A percentile compares a stretch with the other conserved stretches of the same genome.
Evolutionary conservation across 1,284 basidiomycete species (phyloP).

Genomic region (Trichosporon sp.): DNA sequence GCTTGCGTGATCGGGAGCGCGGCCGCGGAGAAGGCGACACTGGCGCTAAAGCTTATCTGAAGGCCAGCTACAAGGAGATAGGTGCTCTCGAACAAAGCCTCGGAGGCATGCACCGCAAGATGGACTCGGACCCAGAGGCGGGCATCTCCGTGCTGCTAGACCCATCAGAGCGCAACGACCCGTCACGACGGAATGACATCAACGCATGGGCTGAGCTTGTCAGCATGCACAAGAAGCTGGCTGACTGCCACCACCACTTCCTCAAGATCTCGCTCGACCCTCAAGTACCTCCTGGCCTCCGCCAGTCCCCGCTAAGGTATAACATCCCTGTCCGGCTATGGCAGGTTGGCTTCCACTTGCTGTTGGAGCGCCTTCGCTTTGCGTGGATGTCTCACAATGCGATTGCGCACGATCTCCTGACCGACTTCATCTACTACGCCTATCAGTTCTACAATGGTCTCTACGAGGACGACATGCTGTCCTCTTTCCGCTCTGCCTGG

Average conservation of each 20-base stretch:
- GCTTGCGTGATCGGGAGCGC: conserved; percentile 55
- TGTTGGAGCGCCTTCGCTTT: conserved; percentile 85
- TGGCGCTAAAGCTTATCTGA: conserved; percentile 55
- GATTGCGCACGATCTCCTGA: conserved; percentile 67
- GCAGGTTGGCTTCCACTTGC: conserved; percentile 85
- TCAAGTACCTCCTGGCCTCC: conserved; percentile 79
- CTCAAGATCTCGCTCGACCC: conserved; percentile 83
- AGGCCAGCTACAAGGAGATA: conserved; percentile 55
- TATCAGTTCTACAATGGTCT: conserved; percentile 92
- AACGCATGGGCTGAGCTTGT: conserved; percentile 55
- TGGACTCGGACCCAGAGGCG: conserved; percentile 52
- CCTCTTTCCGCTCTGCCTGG: conserved; percentile 78
- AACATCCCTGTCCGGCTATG: conserved; percentile 92
- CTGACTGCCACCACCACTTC: conserved; percentile 84
- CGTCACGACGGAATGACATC: conserved; percentile 39
- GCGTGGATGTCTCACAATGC: conserved; percentile 62
- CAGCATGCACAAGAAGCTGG: conserved; percentile 62
- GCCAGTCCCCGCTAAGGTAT: conserved; percentile 87
- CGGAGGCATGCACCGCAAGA: conserved; percentile 54
- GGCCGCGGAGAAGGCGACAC: conserved; percentile 54
- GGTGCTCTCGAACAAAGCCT: conserved; percentile 54
- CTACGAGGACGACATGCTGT: conserved; percentile 76
- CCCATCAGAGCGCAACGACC: conserved; percentile 23
- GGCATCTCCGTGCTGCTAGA: conserved; percentile 44
- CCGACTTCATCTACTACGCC: conserved; percentile 91